Evolutionary conservation across 257 asterid genomes (phyloP).

Genomic region (Solanum piurae): DNA sequence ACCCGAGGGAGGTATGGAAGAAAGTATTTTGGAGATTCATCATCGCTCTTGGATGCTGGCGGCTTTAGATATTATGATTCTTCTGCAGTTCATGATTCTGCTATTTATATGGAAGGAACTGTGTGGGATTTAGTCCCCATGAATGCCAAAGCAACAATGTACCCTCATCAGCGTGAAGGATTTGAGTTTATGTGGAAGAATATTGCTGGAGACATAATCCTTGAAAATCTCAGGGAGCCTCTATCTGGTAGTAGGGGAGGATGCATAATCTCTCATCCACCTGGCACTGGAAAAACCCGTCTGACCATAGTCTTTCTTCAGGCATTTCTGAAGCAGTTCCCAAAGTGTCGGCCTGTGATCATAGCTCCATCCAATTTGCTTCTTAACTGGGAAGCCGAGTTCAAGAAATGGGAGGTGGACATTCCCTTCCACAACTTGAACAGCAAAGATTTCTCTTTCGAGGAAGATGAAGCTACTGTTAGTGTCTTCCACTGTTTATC

Average conservation of each 20-base stretch:
- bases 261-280: conserved; percentile 80
- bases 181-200: conserved; percentile 59
- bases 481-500: conserved; percentile 1
- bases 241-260: conserved; percentile 36
- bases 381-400: conserved; percentile 56
- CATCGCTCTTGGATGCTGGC: not conserved
- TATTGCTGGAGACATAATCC: conserved; percentile 43
- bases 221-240: conserved; percentile 24
- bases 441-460: conserved; percentile 14
- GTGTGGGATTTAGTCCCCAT: conserved; percentile 48
- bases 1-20: conserved; percentile 4
- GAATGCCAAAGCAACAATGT: conserved; percentile 21
- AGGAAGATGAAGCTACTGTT: conserved; percentile 14
- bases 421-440: conserved; percentile 56
- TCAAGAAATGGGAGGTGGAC: conserved; percentile 39
- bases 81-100: not conserved
- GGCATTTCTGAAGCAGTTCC: conserved; percentile 44
- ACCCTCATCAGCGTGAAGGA: conserved; percentile 60
- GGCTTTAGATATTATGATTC: conserved; percentile 8
- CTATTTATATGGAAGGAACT: conserved; percentile 16
- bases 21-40: not conserved
- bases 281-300: conserved; percentile 76
- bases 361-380: conserved; percentile 77
- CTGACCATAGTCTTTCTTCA: conserved; percentile 55
- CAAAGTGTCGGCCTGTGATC: conserved; percentile 49